These are phyloP conservation scores for Selaginella tamariscina DNA, from an alignment of 75 land plant species.

Conservation along the genomic window DNA sequence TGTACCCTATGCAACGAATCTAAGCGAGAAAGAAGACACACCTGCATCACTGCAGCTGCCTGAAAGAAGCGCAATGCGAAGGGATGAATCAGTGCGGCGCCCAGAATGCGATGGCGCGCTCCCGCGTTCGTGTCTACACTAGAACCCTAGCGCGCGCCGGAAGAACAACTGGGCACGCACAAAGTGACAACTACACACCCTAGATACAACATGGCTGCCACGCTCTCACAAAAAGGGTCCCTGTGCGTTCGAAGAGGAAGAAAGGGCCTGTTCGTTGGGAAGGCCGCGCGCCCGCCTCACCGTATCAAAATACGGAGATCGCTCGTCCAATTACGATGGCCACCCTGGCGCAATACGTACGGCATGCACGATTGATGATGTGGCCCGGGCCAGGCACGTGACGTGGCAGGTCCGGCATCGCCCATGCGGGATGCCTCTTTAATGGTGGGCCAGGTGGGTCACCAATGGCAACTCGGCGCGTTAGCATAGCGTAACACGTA, in stretches of 20 bases:
- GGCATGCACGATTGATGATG: background rate
- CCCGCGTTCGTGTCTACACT: background rate
- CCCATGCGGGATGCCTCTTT: too few species aligned
- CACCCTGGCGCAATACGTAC: background rate
- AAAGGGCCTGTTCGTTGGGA: background rate
- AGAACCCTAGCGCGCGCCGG: background rate
- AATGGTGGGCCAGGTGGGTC: background rate
- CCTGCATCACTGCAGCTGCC: constrained; percentile 1
- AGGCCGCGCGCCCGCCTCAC: background rate
- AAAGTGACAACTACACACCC: background rate
- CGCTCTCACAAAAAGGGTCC: background rate
- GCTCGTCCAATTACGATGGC: background rate
- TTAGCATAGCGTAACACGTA: background rate
- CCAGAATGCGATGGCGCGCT: background rate
- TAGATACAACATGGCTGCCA: constrained; percentile 1
- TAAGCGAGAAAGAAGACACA: too few species aligned
- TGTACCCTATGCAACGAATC: too few species aligned
- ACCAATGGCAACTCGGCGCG: background rate
- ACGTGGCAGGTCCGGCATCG: constrained; percentile 1
- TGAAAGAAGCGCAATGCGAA: background rate
- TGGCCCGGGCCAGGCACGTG: background rate
- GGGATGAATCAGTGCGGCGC: too few species aligned
- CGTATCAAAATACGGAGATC: background rate
- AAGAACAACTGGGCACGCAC: too few species aligned
- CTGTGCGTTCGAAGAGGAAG: too few species aligned